phyloP scores from a whole-genome alignment of 2,329 filamentous ascomycete genomes.

The Aspergillus transmontanensis region DNA sequence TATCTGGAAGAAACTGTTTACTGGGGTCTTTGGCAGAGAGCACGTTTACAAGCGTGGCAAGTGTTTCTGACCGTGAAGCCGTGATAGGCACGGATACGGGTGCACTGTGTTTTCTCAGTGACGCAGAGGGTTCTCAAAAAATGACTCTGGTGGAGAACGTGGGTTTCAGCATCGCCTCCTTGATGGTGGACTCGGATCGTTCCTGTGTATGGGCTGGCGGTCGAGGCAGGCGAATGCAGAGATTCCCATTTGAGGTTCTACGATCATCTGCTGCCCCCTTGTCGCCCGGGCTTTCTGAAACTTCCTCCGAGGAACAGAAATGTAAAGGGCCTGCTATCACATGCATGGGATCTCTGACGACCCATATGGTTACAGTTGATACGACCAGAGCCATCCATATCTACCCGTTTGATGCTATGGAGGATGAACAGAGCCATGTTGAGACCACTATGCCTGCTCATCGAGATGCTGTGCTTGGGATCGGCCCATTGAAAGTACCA shows the following conservation, averaged over 20 bases:
- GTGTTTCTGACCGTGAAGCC: constrained; percentile 72
- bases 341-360: constrained; percentile 68
- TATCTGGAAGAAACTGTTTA: constrained; percentile 85
- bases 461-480: constrained; percentile 66
- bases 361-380: constrained; percentile 75
- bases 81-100: constrained; percentile 86
- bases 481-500: constrained; percentile 64
- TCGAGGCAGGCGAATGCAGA: constrained; percentile 59
- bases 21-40: constrained; percentile 79
- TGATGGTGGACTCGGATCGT: constrained; percentile 61
- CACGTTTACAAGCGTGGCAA: constrained; percentile 77
- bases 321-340: constrained; percentile 51
- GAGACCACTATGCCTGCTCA: constrained; percentile 56
- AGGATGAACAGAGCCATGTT: constrained; percentile 30
- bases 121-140: constrained; percentile 71
- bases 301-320: constrained; percentile 24
- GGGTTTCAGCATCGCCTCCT: constrained; percentile 69
- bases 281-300: constrained; percentile 28
- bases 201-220: constrained; percentile 69
- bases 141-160: constrained; percentile 67
- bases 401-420: constrained; percentile 51
- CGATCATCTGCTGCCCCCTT: constrained; percentile 32
- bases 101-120: constrained; percentile 85
- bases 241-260: constrained; percentile 46
- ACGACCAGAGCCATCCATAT: constrained; percentile 71